Conservation (phyloP, 1,284 basidiomycete genomes). For the Papiliotrema flavescens region DNA sequence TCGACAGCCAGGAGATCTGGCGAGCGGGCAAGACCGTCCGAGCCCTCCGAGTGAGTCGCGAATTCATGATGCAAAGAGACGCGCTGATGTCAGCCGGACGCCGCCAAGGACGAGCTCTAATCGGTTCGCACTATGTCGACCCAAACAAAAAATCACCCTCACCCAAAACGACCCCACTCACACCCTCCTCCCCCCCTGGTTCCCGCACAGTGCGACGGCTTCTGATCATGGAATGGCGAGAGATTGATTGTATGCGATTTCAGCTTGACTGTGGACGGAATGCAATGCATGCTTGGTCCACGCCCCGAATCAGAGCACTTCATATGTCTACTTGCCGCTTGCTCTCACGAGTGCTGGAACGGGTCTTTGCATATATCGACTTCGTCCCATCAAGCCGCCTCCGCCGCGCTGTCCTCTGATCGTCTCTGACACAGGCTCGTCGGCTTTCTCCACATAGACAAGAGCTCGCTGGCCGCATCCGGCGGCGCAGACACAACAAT, state of each 20-base stretch:
- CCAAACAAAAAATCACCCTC: background rate
- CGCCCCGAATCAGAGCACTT: too few species aligned
- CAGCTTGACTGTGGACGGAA: background rate
- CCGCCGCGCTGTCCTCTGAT: too few species aligned
- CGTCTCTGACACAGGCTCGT: too few species aligned
- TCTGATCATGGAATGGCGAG: background rate
- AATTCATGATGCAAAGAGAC: background rate
- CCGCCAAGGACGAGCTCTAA: slow-evolving; percentile 46
- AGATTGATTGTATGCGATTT: background rate
- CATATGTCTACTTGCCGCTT: too few species aligned
- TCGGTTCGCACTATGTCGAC: background rate
- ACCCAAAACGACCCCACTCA: background rate
- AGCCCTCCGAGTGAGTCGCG: slow-evolving; percentile 39
- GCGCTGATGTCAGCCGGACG: slow-evolving; percentile 29
- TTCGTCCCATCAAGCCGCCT: too few species aligned
- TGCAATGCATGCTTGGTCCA: background rate
- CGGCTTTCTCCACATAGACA: too few species aligned
- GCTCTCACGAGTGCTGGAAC: too few species aligned
- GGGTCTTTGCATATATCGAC: too few species aligned
- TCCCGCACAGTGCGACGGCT: background rate
- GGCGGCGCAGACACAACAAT: too few species aligned
- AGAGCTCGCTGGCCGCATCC: too few species aligned
- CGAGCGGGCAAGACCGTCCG: slow-evolving; percentile 68
- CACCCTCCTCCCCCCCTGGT: background rate
- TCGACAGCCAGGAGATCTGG: slow-evolving; percentile 91